A percentile compares a stretch with the other conserved stretches of the same genome.
Evolutionary conservation across 352 stramenopile species (phyloP).

Genomic region (Phytopythium sindhum): DNA sequence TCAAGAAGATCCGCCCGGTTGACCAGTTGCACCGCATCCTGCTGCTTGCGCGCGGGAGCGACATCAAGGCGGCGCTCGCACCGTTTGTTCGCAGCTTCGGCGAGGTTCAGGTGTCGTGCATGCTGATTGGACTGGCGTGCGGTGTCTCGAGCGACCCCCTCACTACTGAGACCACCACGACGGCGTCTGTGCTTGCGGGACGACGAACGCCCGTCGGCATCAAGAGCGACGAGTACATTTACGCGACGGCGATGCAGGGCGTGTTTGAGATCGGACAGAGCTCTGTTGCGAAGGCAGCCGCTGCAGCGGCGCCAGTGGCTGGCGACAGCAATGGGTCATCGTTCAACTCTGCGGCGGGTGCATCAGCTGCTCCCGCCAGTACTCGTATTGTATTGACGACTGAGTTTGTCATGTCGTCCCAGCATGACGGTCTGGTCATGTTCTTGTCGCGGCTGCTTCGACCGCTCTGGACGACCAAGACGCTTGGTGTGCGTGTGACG

Average conservation of each 20-base stretch:
- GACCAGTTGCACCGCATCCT: constrained; percentile 84
- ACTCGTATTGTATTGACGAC: constrained; percentile 83
- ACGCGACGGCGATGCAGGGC: constrained; percentile 66
- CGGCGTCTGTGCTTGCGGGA: constrained; percentile 23
- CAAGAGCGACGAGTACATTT: constrained; percentile 81
- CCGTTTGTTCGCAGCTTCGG: constrained; percentile 84
- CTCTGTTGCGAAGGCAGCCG: constrained; percentile 19
- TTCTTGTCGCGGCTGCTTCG: constrained; percentile 81
- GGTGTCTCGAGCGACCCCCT: constrained; percentile 79
- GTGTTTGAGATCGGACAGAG: constrained; percentile 84
- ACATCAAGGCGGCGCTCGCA: constrained; percentile 58
- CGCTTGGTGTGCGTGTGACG: constrained; percentile 43
- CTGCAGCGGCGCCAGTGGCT: not conserved
- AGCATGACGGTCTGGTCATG: constrained; percentile 79
- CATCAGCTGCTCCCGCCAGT: constrained; percentile 30
- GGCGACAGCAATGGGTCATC: not conserved
- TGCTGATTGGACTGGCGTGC: constrained; percentile 87
- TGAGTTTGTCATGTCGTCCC: constrained; percentile 85
- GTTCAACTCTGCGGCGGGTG: constrained; percentile 12
- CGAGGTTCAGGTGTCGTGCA: constrained; percentile 80
- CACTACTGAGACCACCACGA: constrained; percentile 48
- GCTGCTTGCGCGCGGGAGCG: constrained; percentile 57
- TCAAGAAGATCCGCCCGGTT: constrained; percentile 88
- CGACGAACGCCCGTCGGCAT: constrained; percentile 16
- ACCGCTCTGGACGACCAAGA: constrained; percentile 67